Percentiles rank a stretch among this genome's conserved stretches.
These are phyloP conservation scores for Neonectria faginata DNA, from an alignment of 2,329 filamentous ascomycete species.

Conservation along the genomic window DNA sequence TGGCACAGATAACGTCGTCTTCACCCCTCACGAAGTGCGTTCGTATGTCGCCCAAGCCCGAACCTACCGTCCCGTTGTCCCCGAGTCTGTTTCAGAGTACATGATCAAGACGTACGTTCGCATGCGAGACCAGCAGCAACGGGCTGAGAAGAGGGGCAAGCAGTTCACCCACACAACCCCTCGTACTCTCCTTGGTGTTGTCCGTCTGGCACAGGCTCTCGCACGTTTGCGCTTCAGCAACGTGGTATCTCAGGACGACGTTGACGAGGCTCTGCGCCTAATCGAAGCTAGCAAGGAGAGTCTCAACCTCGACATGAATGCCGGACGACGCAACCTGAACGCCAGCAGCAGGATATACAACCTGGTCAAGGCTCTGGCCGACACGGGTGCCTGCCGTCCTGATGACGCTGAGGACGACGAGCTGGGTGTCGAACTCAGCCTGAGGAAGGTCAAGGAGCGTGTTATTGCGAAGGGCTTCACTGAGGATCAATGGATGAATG, in stretches of 20 bases:
- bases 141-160: slow-evolving; percentile 89
- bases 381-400: slow-evolving; percentile 85
- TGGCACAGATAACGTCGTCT: slow-evolving; percentile 72
- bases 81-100: slow-evolving; percentile 89
- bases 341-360: slow-evolving; percentile 94
- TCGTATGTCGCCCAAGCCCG: slow-evolving; percentile 96
- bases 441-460: slow-evolving; percentile 89
- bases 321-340: slow-evolving; percentile 75
- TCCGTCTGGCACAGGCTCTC: slow-evolving; percentile 93
- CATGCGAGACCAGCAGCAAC: slow-evolving; percentile 90
- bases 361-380: slow-evolving; percentile 87
- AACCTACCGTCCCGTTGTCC: slow-evolving; percentile 87
- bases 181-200: slow-evolving; percentile 90
- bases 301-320: slow-evolving; percentile 76
- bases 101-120: slow-evolving; percentile 97
- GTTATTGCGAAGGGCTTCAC: slow-evolving; percentile 98
- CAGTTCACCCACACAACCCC: slow-evolving; percentile 95
- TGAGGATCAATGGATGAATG: slow-evolving; percentile 87
- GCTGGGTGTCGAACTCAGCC: slow-evolving; percentile 76
- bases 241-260: slow-evolving; percentile 88
- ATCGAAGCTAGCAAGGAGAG: slow-evolving; percentile 95
- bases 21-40: slow-evolving; percentile 91
- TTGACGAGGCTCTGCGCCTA: slow-evolving; percentile 92
- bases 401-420: slow-evolving; percentile 70
- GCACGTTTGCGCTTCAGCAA: slow-evolving; percentile 91